A percentile compares a stretch with the other conserved stretches of the same genome.
Conservation (phyloP, 2,329 filamentous ascomycete species). For the Nannizziopsis barbatae region DNA sequence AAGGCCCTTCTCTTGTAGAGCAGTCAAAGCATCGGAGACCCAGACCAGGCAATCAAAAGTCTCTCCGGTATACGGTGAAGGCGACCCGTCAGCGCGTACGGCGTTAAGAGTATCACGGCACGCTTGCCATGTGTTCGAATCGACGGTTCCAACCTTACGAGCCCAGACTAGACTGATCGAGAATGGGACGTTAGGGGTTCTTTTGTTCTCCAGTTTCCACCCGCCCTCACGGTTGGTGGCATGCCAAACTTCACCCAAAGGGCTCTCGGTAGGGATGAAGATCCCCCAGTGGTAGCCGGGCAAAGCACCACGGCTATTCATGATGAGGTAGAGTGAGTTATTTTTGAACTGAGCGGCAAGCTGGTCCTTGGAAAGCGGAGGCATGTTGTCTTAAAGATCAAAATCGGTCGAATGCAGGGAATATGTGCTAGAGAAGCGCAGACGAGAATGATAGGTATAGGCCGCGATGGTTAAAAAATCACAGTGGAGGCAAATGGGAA, state of each 20-base stretch:
- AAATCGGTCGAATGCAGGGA: too few species aligned
- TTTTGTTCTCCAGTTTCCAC: conserved; percentile 10
- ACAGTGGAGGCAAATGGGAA: too few species aligned
- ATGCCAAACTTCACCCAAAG: conserved; percentile 3
- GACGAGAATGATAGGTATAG: too few species aligned
- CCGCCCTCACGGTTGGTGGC: conserved; percentile 12
- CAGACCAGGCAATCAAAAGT: conserved; percentile 3
- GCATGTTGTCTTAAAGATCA: too few species aligned
- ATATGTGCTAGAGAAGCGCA: too few species aligned
- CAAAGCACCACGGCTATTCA: conserved; percentile 9
- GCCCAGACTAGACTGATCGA: conserved; percentile 9
- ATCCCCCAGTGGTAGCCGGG: conserved; percentile 11
- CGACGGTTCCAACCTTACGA: conserved; percentile 6
- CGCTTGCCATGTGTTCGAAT: neutral
- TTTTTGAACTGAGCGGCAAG: conserved; percentile 9
- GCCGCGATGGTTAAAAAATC: too few species aligned
- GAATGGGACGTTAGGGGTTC: conserved; percentile 3
- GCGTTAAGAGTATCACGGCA: conserved; percentile 1
- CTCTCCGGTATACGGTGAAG: conserved; percentile 11
- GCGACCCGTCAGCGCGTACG: neutral
- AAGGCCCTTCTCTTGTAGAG: conserved; percentile 6
- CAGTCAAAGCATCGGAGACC: conserved; percentile 7
- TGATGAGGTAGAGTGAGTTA: conserved; percentile 11
- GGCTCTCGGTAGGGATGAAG: conserved; percentile 9
- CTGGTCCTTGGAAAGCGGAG: too few species aligned